Percentiles rank a stretch among this genome's conserved stretches.
Evolutionary conservation across 169 alveolate genomes (phyloP).

Genomic region (Eimeria praecox): DNA sequence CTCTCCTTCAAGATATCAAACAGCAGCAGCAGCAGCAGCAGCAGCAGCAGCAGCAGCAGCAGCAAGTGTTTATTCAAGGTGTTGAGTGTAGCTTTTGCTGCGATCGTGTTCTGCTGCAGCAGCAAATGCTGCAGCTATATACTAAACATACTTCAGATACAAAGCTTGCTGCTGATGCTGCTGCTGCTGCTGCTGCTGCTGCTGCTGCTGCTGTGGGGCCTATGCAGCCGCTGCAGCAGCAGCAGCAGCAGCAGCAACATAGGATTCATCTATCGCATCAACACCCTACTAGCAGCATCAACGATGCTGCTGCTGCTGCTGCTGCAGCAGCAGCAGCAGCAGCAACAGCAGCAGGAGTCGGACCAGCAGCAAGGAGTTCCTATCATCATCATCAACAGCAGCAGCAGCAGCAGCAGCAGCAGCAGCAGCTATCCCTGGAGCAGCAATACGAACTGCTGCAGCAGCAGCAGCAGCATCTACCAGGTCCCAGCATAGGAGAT

Average conservation of each 20-base stretch:
- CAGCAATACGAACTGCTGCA: neutral
- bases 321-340: slow-evolving; percentile 9
- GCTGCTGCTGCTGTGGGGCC: neutral
- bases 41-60: slow-evolving; percentile 64
- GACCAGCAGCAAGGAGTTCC: neutral
- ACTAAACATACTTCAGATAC: slow-evolving; percentile 30
- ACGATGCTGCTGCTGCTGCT: neutral
- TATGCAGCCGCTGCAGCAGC: neutral
- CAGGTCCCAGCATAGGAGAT: slow-evolving; percentile 36
- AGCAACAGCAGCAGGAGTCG: neutral
- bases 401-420: slow-evolving; percentile 1
- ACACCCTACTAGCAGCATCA: neutral
- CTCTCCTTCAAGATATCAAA: slow-evolving; percentile 67
- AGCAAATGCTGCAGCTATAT: neutral
- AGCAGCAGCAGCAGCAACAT: neutral
- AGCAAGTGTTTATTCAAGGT: slow-evolving; percentile 77
- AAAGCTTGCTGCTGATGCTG: slow-evolving; percentile 45
- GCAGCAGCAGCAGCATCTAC: neutral
- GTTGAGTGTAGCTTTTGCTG: slow-evolving; percentile 81
- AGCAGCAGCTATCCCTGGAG: neutral
- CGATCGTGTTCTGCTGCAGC: slow-evolving; percentile 15
- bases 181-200: slow-evolving; percentile 34
- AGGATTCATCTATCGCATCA: neutral
- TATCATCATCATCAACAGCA: neutral
- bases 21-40: slow-evolving; percentile 83